Percentiles rank a stretch among this genome's conserved stretches.
These are phyloP conservation scores for Filobasidium wieringae DNA, from an alignment of 768 basidiomycete genomes.

Conservation along the genomic window DNA sequence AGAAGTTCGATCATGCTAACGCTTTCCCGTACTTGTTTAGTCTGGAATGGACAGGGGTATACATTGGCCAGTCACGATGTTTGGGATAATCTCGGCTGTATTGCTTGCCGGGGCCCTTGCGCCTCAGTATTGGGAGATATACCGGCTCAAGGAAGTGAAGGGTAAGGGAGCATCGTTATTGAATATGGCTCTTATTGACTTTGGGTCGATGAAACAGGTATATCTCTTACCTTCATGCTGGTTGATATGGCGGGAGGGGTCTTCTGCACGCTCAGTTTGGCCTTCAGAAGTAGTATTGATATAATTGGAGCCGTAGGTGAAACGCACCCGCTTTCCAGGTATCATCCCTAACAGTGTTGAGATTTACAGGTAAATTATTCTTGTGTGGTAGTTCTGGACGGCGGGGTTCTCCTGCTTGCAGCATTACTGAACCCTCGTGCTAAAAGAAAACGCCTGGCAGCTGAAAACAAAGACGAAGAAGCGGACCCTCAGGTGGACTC, in stretches of 20 bases:
- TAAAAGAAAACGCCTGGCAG: constrained; percentile 13
- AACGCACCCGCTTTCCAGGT: neutral
- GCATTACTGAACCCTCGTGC: constrained; percentile 54
- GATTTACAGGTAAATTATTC: constrained; percentile 42
- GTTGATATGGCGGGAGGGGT: constrained; percentile 61
- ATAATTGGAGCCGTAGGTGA: constrained; percentile 48
- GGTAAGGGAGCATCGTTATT: neutral
- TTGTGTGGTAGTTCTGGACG: constrained; percentile 55
- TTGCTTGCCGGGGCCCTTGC: constrained; percentile 48
- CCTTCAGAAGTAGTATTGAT: constrained; percentile 55
- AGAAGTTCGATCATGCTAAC: too few relatives aligned
- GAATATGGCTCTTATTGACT: neutral
- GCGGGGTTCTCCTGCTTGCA: constrained; percentile 51
- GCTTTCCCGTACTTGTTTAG: constrained; percentile 22
- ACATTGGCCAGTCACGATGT: constrained; percentile 43
- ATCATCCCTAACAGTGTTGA: neutral
- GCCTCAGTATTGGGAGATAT: constrained; percentile 69
- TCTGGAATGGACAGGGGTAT: constrained; percentile 41
- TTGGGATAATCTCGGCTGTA: constrained; percentile 54
- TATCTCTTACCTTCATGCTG: constrained; percentile 57
- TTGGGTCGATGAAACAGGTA: constrained; percentile 49
- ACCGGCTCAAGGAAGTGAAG: constrained; percentile 44
- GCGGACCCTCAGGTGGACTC: too few relatives aligned
- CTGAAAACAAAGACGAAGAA: too few relatives aligned
- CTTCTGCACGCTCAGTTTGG: constrained; percentile 59